Evolutionary conservation across 768 basidiomycete genomes (phyloP), one percentile per base, ranked within the genome.

Genomic region (Russula compacta): DNA sequence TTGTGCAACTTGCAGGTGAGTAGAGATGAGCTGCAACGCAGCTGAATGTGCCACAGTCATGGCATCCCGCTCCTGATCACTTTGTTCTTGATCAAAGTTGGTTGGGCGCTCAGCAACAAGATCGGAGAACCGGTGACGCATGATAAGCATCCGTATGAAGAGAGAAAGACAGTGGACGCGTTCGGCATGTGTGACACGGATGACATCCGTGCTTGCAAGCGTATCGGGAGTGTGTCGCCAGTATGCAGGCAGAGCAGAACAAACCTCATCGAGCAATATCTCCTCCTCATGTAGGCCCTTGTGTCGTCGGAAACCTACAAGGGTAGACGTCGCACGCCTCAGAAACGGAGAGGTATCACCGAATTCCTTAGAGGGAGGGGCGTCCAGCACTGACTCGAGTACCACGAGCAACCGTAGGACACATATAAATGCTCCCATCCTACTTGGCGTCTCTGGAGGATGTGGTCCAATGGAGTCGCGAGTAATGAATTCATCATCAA

Each of bases 401-500:
- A 95, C 87, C 59, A 95, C 83, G 78, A 92, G 87, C 56, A 92
- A 82, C 40, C 91, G 81, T 61, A 95, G 71, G 6, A 83, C 79
- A 33, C 81, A 78, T 19, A 94, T 82, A 69, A 95, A 97, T 11
- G 92, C 92, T 61, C 81, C 79, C 77, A 95, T 82, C 54, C 91
- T 80, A 68, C 83, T 86, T 67, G 89, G 85, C 6, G 81, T 83
- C 39, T 87, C 87, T 3, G 80, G 76, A 2, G 90, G 84, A 53
- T 92, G 90, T 2, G 75, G 64, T 39, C 76, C 78, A 44, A 89
- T 73, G 24, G 82, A 81, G 14, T 93, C 92, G 36, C 77, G 81
- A 2, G 91, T 86, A 65, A 95, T 87, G 71, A 81, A 89, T 70
- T 97, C 93, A 71, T 97, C 94, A 70, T 95, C 94, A 19, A 94